Evolutionary conservation across 2,329 filamentous ascomycete genomes (phyloP), one percentile per base, ranked within the genome.

Genomic region (Calonectria fujianensis): DNA sequence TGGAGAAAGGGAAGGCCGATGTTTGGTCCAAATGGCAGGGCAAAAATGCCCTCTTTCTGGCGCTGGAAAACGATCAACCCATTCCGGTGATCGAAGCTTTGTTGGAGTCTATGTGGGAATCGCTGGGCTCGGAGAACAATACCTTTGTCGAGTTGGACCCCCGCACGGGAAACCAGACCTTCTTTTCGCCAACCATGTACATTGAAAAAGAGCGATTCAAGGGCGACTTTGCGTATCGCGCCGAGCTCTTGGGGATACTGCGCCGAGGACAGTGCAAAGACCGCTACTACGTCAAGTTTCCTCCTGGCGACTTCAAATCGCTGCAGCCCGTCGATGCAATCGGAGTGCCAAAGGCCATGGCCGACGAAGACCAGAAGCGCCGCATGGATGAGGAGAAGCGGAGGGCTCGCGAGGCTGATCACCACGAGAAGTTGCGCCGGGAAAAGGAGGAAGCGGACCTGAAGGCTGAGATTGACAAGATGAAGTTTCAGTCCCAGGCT

Each of bases 11-110:
- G 3, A 67, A 73, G 16, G 61, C 66, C 20, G 51, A 70, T 18
- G n/a, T 63, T 16, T 41, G 72, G 13, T 20, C 51, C 16, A 67
- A 64, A 20, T 45, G 70, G 31, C n/a, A 24, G 9, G 70, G 70
- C 32, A 75, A 67, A 59, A 75, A 75, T 32, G 67, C 66, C 1
- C 32, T 75, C 2, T 75, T 75, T 52, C 41, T 75, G 7, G 74
- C 70, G 5, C 18, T 75, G 31, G 74, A 73, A 31, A 73, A 75
- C 24, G 14, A 54, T 7, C 24, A 73, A 8, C 74, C 74, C 10
- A 51, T 39, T 10, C 3, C 13, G 4, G 66, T 70, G 18, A 70
- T 67, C 14, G 29, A 24, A 20, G 70, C 74, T 20, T 51, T 75
- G 18, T 37, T 75, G 4, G 45, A 67, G 18, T 41, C 18, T 4